Evolutionary conservation across 2,329 filamentous ascomycete genomes (phyloP), one percentile per base, ranked within the genome.

Genomic region (Didymella lethalis): DNA sequence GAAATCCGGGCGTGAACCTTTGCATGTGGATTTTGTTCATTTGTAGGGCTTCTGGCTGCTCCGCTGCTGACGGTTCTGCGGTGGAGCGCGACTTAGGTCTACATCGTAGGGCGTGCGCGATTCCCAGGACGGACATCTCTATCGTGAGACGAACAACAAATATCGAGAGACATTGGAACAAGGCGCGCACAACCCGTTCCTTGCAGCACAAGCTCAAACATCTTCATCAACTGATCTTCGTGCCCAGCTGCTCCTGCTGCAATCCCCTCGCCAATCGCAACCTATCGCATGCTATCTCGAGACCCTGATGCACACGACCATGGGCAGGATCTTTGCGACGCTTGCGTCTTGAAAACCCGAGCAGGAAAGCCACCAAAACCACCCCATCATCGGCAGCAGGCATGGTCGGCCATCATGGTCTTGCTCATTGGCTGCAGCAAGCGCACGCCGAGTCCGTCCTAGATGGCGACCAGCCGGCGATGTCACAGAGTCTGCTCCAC

Each of bases 351-450:
- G 36, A 40, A 25, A 20, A 45, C 31, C 56, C 50, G 50, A 48
- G 56, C 26, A 34, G 44, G 54, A 40, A 53, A 53, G 46, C 34
- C 51, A 20, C 45, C 32, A 41, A 53, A 48, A 34, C 20, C 29
- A 54, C 31, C 29, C 46, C 45, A 29, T 14, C 38, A 10, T 41
- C 38, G 20, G 38, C 14, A 41, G 20, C 29, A 41, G 28, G 26
- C 45, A 45, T 20, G 16, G 29, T 54, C 58, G 54, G 63, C 64
- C 26, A 12, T 43, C 32, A 61, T 61, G 62, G 61, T 57, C 20
- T 58, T 41, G 48, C 54, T 56, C 29, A 70, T 68, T 66, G 67
- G 67, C 23, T 53, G 34, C 31, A 48, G 46, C 4, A 26, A 36
- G 25, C 46, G 14, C 11, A 31, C 10, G 46, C 25, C 28, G 20